Base-by-base conservation (phyloP, 202 grass and related monocot genomes). In the Tripidium arundinaceum region DNA sequence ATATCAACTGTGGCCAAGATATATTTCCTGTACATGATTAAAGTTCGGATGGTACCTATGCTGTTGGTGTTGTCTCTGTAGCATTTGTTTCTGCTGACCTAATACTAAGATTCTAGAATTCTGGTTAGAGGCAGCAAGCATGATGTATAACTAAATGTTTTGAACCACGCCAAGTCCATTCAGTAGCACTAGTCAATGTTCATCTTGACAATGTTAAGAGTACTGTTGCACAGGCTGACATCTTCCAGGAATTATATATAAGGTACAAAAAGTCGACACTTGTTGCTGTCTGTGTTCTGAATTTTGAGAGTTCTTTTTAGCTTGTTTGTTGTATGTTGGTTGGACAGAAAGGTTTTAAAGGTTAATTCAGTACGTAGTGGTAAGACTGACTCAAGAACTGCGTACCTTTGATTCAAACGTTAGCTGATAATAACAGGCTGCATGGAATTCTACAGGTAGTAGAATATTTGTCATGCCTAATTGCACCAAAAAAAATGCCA, bases 311-410 rank as follows among this genome's bases (percentile, higher is more conserved):
- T 2, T 4, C 31, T 76, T 81, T 76, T 70, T 61, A 31, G 47
- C 45, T 84, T 10, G 60, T 80, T 81, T 39, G 65, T 58, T 66
- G 31, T 19, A 43, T 21, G 78, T 76, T 80, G 36, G 58, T 72
- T 89, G 78, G 59, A 60, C 78, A 67, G 45, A 88, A 85, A 76
- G 52, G 86, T 50, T 68, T 50, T 38, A 62, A 52, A 79, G 58
- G 27, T 65, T 76, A 16, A 57, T 42, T 8, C 14, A n/a, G 7
- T 24, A 58, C 15, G 12, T 59, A 60, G 26, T 49, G 69, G 21
- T 38, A 64, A 29, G 26, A 57, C 27, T 72, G 47, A 9, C 27
- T 65, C 38, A 58, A 77, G 27, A 72, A 37, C 41, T 79, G 47
- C 8, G 4, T 12, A 4, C 36, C 52, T 60, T 22, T 46, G 67